Evolutionary conservation across 441 rosid species (phyloP).

Genomic region (Geranium incanum): DNA sequence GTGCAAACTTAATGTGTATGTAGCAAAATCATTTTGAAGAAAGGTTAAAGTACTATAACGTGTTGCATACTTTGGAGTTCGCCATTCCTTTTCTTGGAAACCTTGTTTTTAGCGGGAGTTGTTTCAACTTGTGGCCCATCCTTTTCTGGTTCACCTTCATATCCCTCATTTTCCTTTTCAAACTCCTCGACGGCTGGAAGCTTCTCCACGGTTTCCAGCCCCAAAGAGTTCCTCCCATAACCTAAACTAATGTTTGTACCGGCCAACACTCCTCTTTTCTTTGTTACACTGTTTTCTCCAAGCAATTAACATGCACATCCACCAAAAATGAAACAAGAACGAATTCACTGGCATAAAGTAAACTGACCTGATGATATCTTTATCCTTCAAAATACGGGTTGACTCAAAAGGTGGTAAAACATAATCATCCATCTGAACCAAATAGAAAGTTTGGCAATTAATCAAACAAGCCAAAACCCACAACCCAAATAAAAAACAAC

Average conservation of each 20-base stretch:
- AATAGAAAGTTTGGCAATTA: neutral
- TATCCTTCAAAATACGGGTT: slow-evolving; percentile 61
- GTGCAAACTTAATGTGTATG: neutral
- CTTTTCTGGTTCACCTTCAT: slow-evolving; percentile 45
- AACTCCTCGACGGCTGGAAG: slow-evolving; percentile 64
- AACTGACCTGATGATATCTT: slow-evolving; percentile 64
- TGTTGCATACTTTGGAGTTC: slow-evolving; percentile 48
- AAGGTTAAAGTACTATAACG: neutral
- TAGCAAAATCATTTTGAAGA: neutral
- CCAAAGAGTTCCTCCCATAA: slow-evolving; percentile 29
- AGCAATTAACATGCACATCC: neutral
- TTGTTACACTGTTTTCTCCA: slow-evolving; percentile 48
- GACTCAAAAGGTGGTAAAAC: slow-evolving; percentile 80
- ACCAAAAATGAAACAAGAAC: neutral
- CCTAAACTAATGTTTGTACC: slow-evolving; percentile 25
- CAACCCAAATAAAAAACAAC: neutral
- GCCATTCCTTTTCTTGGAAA: slow-evolving; percentile 60
- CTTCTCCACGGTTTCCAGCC: slow-evolving; percentile 31
- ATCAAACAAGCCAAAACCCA: neutral
- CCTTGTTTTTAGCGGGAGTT: slow-evolving; percentile 27
- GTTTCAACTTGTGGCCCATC: slow-evolving; percentile 24
- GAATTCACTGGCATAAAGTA: slow-evolving; percentile 4
- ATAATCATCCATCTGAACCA: slow-evolving; percentile 78
- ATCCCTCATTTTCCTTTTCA: slow-evolving; percentile 51
- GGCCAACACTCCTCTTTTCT: slow-evolving; percentile 29